phyloP scores from a whole-genome alignment of 2,329 filamentous ascomycete genomes.

The Xylaria sp. region DNA sequence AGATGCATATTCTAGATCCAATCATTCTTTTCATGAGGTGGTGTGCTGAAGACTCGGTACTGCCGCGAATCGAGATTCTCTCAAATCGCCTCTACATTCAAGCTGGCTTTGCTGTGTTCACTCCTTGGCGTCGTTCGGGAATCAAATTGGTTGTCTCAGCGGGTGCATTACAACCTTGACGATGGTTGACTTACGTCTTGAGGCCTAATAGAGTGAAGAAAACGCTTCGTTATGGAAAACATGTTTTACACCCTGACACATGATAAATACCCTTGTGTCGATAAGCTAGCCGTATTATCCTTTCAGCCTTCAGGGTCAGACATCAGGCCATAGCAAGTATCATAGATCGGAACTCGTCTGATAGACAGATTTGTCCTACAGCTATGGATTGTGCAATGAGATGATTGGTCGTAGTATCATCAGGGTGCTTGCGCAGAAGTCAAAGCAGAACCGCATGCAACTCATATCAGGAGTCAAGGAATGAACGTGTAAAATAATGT shows the following conservation, averaged over 20 bases:
- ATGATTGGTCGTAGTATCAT: not conserved
- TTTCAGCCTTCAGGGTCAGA: not conserved
- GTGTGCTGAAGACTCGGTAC: conserved; percentile 11
- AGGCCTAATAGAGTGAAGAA: not conserved
- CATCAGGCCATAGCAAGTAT: not conserved
- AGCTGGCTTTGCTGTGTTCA: not conserved
- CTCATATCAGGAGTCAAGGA: not conserved
- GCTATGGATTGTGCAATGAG: not conserved
- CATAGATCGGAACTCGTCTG: not conserved
- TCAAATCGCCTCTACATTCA: not conserved
- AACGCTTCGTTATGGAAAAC: not conserved
- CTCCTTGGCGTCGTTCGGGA: not conserved
- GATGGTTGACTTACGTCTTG: not conserved
- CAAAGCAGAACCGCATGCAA: conserved; percentile 3
- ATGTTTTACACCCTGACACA: not conserved
- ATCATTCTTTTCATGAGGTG: not conserved
- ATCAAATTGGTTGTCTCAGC: not conserved
- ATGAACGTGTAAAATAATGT: not conserved
- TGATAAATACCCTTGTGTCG: not conserved
- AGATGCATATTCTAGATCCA: conserved; percentile 4
- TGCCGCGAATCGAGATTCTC: conserved; percentile 27
- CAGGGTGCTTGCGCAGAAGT: not conserved
- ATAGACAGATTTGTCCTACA: not conserved
- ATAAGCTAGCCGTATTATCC: not conserved
- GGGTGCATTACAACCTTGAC: not conserved